Evolutionary conservation across 2,329 filamentous ascomycete species (phyloP).

Genomic region (Aureobasidium leucospermi): DNA sequence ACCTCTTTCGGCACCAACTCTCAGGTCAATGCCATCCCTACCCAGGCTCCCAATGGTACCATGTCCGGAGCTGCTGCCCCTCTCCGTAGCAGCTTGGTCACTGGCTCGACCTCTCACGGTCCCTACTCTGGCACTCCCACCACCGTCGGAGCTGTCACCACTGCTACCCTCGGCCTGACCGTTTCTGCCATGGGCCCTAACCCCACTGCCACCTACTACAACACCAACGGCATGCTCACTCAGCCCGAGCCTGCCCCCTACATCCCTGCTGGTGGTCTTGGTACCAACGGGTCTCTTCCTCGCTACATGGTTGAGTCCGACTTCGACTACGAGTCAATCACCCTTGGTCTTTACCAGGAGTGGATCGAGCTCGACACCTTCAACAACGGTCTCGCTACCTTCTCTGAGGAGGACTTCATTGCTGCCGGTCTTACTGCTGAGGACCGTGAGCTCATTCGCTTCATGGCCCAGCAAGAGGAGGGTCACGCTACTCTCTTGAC

Average conservation of each 20-base stretch:
- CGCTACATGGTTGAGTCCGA: slow-evolving; percentile 73
- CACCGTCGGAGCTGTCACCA: slow-evolving; percentile 61
- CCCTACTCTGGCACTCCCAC: slow-evolving; percentile 60
- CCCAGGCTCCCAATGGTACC: slow-evolving; percentile 23
- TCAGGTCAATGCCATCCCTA: slow-evolving; percentile 32
- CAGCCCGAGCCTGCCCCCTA: slow-evolving; percentile 64
- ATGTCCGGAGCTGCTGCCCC: slow-evolving; percentile 33
- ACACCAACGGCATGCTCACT: slow-evolving; percentile 61
- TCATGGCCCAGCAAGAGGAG: slow-evolving; percentile 70
- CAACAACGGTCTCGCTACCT: slow-evolving; percentile 64
- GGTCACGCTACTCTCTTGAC: slow-evolving; percentile 70
- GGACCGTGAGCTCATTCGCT: slow-evolving; percentile 63
- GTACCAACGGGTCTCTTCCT: slow-evolving; percentile 69
- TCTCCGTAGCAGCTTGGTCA: slow-evolving; percentile 42
- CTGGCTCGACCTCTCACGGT: slow-evolving; percentile 60
- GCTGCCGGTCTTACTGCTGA: slow-evolving; percentile 60
- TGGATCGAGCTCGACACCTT: slow-evolving; percentile 82
- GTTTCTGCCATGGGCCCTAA: slow-evolving; percentile 53
- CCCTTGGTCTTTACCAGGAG: slow-evolving; percentile 70
- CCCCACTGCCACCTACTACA: slow-evolving; percentile 60
- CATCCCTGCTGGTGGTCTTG: slow-evolving; percentile 61
- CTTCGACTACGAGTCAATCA: slow-evolving; percentile 74
- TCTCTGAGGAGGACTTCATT: slow-evolving; percentile 61
- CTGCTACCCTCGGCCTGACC: slow-evolving; percentile 48
- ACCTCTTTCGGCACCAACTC: slow-evolving; percentile 39